A percentile compares a stretch with the other conserved stretches of the same genome.
phyloP scores from a whole-genome alignment of 75 land plant species.

The Isoetes taiwanensis region DNA sequence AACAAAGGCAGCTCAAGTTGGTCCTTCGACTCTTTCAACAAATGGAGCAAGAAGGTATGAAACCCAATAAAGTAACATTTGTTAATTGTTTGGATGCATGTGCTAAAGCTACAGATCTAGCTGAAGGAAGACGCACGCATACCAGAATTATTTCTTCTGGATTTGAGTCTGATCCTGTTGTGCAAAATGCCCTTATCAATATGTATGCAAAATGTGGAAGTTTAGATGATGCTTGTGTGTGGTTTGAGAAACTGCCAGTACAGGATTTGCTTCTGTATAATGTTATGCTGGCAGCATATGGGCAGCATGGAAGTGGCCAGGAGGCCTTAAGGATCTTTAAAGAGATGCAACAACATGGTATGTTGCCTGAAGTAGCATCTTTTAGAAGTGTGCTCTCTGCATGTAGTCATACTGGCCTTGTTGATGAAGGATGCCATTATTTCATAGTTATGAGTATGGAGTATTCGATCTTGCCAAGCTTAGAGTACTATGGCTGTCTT shows the following conservation, averaged over 20 bases:
- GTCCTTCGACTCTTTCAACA: too few relatives aligned
- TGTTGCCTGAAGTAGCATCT: not conserved
- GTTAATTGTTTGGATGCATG: conserved; percentile 15
- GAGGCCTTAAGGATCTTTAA: conserved; percentile 12
- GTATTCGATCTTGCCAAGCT: not conserved
- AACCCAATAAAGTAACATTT: conserved; percentile 10
- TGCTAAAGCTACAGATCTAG: conserved; percentile 9
- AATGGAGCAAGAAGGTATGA: conserved; percentile 15
- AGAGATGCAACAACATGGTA: conserved; percentile 9
- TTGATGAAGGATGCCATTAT: not conserved
- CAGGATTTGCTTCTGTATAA: conserved; percentile 11
- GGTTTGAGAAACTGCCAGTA: conserved; percentile 12
- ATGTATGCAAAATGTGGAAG: conserved; percentile 17
- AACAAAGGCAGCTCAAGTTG: too few relatives aligned
- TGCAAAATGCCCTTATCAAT: conserved; percentile 25
- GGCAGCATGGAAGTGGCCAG: conserved; percentile 5
- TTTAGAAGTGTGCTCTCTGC: not conserved
- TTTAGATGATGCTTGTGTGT: conserved; percentile 15
- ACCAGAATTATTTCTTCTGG: conserved; percentile 6
- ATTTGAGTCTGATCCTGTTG: conserved; percentile 20
- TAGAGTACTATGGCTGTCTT: conserved; percentile 1
- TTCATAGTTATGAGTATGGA: not conserved
- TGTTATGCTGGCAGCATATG: conserved; percentile 7
- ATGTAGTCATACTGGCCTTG: not conserved
- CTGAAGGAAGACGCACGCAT: conserved; percentile 10